phyloP scores from a whole-genome alignment of 495 filamentous ascomycete genomes.

The Aspergillus egyptiacus region DNA sequence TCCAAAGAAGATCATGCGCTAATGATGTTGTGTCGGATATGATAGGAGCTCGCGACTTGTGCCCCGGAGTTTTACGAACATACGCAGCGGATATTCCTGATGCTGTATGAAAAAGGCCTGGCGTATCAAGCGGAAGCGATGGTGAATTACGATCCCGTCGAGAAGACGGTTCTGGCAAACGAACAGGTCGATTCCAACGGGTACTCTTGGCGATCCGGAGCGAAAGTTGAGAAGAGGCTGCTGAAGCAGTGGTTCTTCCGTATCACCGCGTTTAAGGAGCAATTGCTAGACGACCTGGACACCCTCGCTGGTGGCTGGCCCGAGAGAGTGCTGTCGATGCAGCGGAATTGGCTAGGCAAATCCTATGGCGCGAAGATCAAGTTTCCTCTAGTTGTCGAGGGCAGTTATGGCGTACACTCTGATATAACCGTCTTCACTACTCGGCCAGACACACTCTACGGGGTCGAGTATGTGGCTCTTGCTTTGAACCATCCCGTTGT shows the following conservation, averaged over 20 bases:
- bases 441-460: conserved; percentile 75
- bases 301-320: conserved; percentile 65
- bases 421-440: conserved; percentile 76
- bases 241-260: conserved; percentile 88
- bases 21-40: background rate
- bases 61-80: conserved; percentile 81
- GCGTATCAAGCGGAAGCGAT: conserved; percentile 74
- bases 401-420: conserved; percentile 23
- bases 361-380: conserved; percentile 65
- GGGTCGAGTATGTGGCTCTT: conserved; percentile 77
- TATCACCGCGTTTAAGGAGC: conserved; percentile 71
- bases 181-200: conserved; percentile 85
- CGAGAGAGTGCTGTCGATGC: conserved; percentile 74
- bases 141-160: conserved; percentile 87
- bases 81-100: conserved; percentile 77
- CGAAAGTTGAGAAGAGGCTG: conserved; percentile 71
- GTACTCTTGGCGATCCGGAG: conserved; percentile 81
- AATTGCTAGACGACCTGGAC: conserved; percentile 67
- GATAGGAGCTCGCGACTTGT: conserved; percentile 76
- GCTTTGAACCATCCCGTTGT: conserved; percentile 71
- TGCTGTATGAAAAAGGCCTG: conserved; percentile 61
- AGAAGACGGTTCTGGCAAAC: conserved; percentile 84
- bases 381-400: conserved; percentile 51
- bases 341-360: conserved; percentile 83
- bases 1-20: background rate